Base-by-base conservation (phyloP, 1,284 basidiomycete genomes). In the Polyporus tsugae region DNA sequence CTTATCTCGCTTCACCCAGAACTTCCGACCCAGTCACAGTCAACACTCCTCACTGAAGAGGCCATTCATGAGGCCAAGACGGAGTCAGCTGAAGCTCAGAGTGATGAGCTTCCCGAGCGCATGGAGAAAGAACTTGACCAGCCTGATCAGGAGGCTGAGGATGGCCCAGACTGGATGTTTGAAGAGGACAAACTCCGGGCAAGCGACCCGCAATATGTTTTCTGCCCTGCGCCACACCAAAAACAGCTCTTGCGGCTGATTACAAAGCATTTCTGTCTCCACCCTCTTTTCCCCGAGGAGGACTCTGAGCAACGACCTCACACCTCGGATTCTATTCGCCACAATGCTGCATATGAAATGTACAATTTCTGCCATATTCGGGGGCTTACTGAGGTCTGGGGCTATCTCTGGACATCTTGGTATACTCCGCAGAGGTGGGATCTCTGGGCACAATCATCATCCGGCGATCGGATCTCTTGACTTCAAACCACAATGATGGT, bases 361-460 rank as follows among this genome's bases (percentile, higher is more conserved):
- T 74, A 74, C 36, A 60, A 36, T 0, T 65, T 71, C 39, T 74
- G 73, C 62, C 22, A 64, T 29, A 5, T 22, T 0, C 72, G 71
- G 38, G 36, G 60, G 22, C 62, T 74, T 3, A 2, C 41, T 0
- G 71, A 74, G 44, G 69, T 72, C 1, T 74, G 71, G 73, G 73
- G 69, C 6, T 74, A 74, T 61, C 58, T 74, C 0, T 74, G 73
- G 71, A 72, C 66, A 17, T 65, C 63, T 1, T 74, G 73, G 71
- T 74, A 74, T 38, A 19, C 65, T 17, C 38, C 13, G 1, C 9
- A 22, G 2, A 52, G 64, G 19, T 74, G 73, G 73, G 25, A 11
- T 2, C 64, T 74, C 6, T 74, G 71, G 73, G 68, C 69, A 0
- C 66, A 64, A 2, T 67, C 67, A 1, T 66, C 68, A 5, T 42